Conservation (phyloP, 2,329 filamentous ascomycete species). For the Triangularia verruculosa region DNA sequence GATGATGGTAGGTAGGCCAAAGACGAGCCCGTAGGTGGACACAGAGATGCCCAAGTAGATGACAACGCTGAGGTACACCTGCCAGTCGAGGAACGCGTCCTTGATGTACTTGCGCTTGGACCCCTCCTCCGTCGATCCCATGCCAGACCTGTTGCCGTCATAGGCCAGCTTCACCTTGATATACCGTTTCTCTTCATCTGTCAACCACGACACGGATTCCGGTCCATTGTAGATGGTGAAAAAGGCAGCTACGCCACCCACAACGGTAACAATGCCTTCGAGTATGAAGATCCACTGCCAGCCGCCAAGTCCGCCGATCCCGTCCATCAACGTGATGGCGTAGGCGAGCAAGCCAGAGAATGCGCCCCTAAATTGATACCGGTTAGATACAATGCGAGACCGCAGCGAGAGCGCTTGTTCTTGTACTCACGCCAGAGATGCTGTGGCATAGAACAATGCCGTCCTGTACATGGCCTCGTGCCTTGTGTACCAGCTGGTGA, state of each 20-base stretch:
- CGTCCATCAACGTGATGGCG: constrained; percentile 67
- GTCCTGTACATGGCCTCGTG: constrained; percentile 50
- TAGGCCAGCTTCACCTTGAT: constrained; percentile 41
- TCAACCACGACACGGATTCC: constrained; percentile 47
- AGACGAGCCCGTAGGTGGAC: constrained; percentile 7
- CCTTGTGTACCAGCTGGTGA: constrained; percentile 81
- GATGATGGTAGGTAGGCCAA: constrained; percentile 13
- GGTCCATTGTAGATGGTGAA: constrained; percentile 70
- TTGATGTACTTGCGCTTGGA: constrained; percentile 26
- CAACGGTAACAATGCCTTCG: constrained; percentile 66
- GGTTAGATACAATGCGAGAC: background rate
- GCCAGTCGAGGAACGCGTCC: constrained; percentile 8
- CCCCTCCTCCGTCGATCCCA: background rate
- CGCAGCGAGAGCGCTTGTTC: background rate
- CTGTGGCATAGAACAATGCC: constrained; percentile 1
- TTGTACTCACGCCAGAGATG: constrained; percentile 1
- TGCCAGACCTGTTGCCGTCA: constrained; percentile 2
- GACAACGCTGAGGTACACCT: constrained; percentile 10
- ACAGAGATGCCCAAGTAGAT: constrained; percentile 14
- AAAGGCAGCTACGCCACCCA: constrained; percentile 66
- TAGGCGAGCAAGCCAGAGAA: constrained; percentile 73
- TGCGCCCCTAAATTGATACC: constrained; percentile 59
- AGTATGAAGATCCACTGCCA: constrained; percentile 69
- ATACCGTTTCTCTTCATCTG: constrained; percentile 65
- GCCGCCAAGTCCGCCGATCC: constrained; percentile 53